A percentile compares a stretch with the other conserved stretches of the same genome.
phyloP scores from a whole-genome alignment of 495 filamentous ascomycete species.

The Penicillium tannophilum region DNA sequence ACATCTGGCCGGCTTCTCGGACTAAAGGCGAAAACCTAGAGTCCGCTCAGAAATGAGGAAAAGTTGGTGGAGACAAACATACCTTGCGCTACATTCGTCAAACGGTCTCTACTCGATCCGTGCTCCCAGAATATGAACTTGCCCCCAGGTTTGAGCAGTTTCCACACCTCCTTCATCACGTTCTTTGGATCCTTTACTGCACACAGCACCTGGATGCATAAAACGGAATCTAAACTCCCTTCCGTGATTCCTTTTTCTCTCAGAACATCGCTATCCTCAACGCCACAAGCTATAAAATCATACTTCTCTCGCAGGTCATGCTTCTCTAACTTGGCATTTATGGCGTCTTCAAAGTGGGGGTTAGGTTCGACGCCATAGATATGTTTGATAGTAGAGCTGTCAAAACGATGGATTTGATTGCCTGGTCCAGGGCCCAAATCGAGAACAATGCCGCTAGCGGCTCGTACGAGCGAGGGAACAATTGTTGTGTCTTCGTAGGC shows the following conservation, averaged over 20 bases:
- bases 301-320: conserved; percentile 37
- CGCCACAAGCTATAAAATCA: conserved; percentile 34
- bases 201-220: conserved; percentile 35
- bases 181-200: conserved; percentile 24
- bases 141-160: conserved; percentile 35
- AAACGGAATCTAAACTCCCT: conserved; percentile 37
- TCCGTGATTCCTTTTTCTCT: conserved; percentile 36
- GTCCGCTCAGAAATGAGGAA: not conserved
- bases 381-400: conserved; percentile 29
- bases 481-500: conserved; percentile 43
- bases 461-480: conserved; percentile 42
- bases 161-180: conserved; percentile 30
- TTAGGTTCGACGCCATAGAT: conserved; percentile 53
- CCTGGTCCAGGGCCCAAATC: conserved; percentile 54
- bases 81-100: conserved; percentile 34
- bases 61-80: conserved; percentile 11
- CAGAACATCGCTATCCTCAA: conserved; percentile 44
- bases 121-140: conserved; percentile 51
- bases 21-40: too few species aligned
- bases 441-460: conserved; percentile 43
- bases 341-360: conserved; percentile 20
- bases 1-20: too few species aligned
- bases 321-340: conserved; percentile 29
- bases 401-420: conserved; percentile 46
- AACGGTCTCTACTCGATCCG: conserved; percentile 25